A percentile compares a stretch with the other conserved stretches of the same genome.
Evolutionary conservation across 495 filamentous ascomycete genomes (phyloP).

Genomic region (Glonium stellatum): DNA sequence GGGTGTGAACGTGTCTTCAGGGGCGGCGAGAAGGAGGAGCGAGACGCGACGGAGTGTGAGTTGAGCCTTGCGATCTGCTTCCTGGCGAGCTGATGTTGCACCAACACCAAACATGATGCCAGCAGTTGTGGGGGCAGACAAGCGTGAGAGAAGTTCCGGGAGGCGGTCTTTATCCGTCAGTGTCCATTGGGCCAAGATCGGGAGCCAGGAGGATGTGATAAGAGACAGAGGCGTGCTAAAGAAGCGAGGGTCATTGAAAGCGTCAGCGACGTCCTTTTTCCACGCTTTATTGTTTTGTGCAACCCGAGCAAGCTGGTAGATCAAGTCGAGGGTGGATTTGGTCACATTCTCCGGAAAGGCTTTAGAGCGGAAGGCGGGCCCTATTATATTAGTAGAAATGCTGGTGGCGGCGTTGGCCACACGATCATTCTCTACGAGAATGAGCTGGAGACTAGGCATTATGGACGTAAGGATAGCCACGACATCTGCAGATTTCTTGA

Average conservation of each 20-base stretch:
- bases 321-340: constrained; percentile 58
- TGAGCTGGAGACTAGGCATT: constrained; percentile 74
- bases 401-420: constrained; percentile 66
- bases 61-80: constrained; percentile 90
- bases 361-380: constrained; percentile 76
- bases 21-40: constrained; percentile 64
- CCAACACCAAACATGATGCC: constrained; percentile 98
- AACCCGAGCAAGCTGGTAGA: constrained; percentile 69
- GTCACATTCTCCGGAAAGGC: constrained; percentile 82
- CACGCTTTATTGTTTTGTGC: constrained; percentile 78
- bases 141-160: constrained; percentile 66
- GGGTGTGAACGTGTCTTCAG: constrained; percentile 67
- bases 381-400: constrained; percentile 78
- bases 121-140: constrained; percentile 83
- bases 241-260: constrained; percentile 83
- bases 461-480: constrained; percentile 70
- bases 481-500: constrained; percentile 52
- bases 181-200: constrained; percentile 73
- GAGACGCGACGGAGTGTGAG: constrained; percentile 81
- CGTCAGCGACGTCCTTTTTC: constrained; percentile 88
- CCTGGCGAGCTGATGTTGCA: constrained; percentile 83
- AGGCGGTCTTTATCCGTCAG: constrained; percentile 83
- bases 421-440: constrained; percentile 79
- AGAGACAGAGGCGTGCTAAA: constrained; percentile 60
- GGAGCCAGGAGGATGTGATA: constrained; percentile 70